Evolutionary conservation across 305 asterid species (phyloP).

Genomic region (Fraxinus floribunda): DNA sequence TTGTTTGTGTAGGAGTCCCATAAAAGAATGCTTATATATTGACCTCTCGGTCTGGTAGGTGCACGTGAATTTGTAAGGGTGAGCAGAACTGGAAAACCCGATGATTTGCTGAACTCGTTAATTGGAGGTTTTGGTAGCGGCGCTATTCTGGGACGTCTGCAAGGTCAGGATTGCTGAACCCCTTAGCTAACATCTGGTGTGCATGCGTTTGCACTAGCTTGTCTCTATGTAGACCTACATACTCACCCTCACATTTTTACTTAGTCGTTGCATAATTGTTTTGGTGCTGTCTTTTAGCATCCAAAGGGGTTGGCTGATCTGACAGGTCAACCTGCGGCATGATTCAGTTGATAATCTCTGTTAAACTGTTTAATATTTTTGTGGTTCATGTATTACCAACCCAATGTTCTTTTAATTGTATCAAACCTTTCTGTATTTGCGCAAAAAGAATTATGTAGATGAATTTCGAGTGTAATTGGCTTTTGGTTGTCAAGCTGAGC

Average conservation of each 20-base stretch:
- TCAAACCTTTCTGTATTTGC: background rate
- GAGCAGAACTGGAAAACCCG: slow-evolving; percentile 83
- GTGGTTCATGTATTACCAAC: background rate
- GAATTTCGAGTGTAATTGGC: background rate
- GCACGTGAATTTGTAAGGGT: slow-evolving; percentile 82
- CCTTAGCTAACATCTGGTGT: background rate
- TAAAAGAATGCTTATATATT: slow-evolving; percentile 5
- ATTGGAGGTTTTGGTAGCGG: slow-evolving; percentile 87
- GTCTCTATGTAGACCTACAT: background rate
- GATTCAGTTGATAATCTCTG: background rate
- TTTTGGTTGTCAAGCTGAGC: background rate
- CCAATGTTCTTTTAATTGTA: background rate
- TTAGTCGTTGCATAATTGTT: background rate
- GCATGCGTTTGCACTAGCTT: background rate
- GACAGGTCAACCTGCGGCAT: background rate
- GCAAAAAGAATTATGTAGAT: background rate
- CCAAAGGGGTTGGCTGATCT: background rate
- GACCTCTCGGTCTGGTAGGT: slow-evolving; percentile 48
- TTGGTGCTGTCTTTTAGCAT: background rate
- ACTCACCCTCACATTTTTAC: background rate
- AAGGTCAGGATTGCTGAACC: slow-evolving; percentile 47
- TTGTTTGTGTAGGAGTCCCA: background rate
- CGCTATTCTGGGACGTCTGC: slow-evolving; percentile 90
- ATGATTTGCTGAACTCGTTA: slow-evolving; percentile 72
- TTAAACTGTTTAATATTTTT: background rate